Evolutionary conservation across 192 early-diverging fungal genomes (phyloP), one percentile per base, ranked within the genome.

Genomic region (Entomortierella lignicola): DNA sequence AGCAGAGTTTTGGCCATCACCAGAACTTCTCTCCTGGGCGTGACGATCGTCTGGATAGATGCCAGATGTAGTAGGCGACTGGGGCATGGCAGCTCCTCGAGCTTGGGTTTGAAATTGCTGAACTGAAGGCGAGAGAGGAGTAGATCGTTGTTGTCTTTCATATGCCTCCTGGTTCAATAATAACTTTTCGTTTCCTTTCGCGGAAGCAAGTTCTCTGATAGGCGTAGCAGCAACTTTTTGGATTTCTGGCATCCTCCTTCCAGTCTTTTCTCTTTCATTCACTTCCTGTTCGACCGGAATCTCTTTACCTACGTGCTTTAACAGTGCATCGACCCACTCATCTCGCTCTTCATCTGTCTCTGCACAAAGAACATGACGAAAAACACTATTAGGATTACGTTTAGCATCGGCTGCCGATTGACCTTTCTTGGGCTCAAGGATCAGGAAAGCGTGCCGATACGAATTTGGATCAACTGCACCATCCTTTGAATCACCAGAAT

Each of bases 301-400:
- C 43, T 68, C 69, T 27, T 79, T 70, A 1, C 72, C 80, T 34
- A 84, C 81, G 58, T 85, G 81, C 10, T 81, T 65, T 39, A 87
- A 39, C 60, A 97, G 71, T 2, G 90, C 88, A 55, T 88, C 85
- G 0, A 98, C 92, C 97, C 97, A 98, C 29, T 92, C 92, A 79
- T 97, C 96, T 41, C 96, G 87, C 67, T 98, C 97, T 50, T 84
- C 72, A 55, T 96, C 96, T n/a, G 90, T 93, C 20, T 93, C 92
- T 23, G 95, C 94, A 82, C 92, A 95, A 27, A 98, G 89, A 44
- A 96, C 89, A 69, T 97, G 95, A 1, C 91, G 73, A 30, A 82
- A 79, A 0, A 87, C 72, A 26, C 52, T 77, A 20, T 59, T 77
- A 2, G 73, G 73, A 55, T 77, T 77, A 23, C 60, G 60, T 43